Conservation (phyloP, 352 stramenopile species). For the Pythium aristosporum region DNA sequence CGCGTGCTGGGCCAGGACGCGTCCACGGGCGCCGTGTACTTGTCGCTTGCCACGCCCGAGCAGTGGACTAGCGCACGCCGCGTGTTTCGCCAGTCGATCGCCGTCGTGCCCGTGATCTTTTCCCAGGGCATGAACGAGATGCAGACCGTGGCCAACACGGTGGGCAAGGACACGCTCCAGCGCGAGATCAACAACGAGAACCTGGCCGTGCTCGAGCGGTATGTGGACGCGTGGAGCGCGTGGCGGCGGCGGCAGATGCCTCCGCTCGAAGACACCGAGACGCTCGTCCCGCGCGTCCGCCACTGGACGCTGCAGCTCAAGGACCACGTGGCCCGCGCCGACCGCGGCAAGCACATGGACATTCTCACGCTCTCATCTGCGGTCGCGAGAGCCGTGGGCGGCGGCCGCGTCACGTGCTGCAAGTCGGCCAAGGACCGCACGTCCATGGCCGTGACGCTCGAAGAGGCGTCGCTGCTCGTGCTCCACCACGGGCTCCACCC, state of each 20-base stretch:
- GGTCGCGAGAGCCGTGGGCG: slow-evolving; percentile 77
- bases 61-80: slow-evolving; percentile 54
- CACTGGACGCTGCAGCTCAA: slow-evolving; percentile 17
- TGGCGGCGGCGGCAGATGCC: slow-evolving; percentile 33
- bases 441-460: slow-evolving; percentile 96
- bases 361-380: slow-evolving; percentile 78
- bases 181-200: slow-evolving; percentile 85
- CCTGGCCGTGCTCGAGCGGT: slow-evolving; percentile 54
- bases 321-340: slow-evolving; percentile 28
- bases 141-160: slow-evolving; percentile 91
- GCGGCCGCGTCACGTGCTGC: slow-evolving; percentile 94
- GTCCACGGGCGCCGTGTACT: slow-evolving; percentile 70
- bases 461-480: slow-evolving; percentile 79
- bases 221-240: slow-evolving; percentile 44
- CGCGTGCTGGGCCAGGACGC: slow-evolving; percentile 73
- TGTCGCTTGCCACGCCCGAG: slow-evolving; percentile 42
- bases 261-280: slow-evolving; percentile 24
- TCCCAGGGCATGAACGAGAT: slow-evolving; percentile 93
- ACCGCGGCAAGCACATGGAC: slow-evolving; percentile 73
- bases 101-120: slow-evolving; percentile 77
- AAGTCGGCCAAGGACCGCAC: slow-evolving; percentile 98
- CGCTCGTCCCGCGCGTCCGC: slow-evolving; percentile 21
- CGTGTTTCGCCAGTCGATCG: slow-evolving; percentile 58
- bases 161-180: slow-evolving; percentile 70
- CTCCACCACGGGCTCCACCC: slow-evolving; percentile 49